Base-by-base conservation (phyloP, 2,329 filamentous ascomycete genomes). In the Aspergillus melleus region DNA sequence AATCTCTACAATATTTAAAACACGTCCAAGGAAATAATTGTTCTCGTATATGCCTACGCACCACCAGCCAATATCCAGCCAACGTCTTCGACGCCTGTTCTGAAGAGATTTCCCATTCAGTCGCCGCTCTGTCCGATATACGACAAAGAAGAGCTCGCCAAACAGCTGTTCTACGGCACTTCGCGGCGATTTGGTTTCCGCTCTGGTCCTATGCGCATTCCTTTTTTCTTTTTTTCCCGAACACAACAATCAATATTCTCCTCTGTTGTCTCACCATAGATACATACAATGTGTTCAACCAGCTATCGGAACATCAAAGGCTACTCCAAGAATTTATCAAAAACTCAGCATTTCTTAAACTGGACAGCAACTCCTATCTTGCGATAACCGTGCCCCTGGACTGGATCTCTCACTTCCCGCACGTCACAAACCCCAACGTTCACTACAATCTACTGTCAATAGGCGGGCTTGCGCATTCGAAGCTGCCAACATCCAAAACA, bases 401-500 rank as follows among this genome's bases (percentile, higher is more conserved):
- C 19, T 24, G 42, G 9, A n/a, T 55, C 4, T 26, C 42, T 19
- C n/a, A 47, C 6, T 24, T 55, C 1, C 14, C 47, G 16, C 57
- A 55, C 6, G 19, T 46, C 3, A 1, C 46, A 1, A 16, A 30
- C 3, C 52, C 57, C 2, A n/a, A 55, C 1, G 29, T n/a, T 6
- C 57, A 55, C 26, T 59, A 55, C 14, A 39, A 59, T 11, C n/a
- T 55, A 5, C 46, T 50, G 11, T 55, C 52, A 4, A 55, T 55
- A 19, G 46, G 51, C 8, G 53, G 57, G 24, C 36, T 55, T 3
- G 57, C 57, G 1, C 10, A 32, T 14, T 55, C 42, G 2, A 26
- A 24, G 5, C 30, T 59, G 9, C 52, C 57, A 2, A 55, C 52
- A 5, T 52, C 52, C 10, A 20, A 29, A 2, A 44, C 52, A n/a